Conservation (phyloP, 1,139 yeast genomes). For the Pichia norvegensis region DNA sequence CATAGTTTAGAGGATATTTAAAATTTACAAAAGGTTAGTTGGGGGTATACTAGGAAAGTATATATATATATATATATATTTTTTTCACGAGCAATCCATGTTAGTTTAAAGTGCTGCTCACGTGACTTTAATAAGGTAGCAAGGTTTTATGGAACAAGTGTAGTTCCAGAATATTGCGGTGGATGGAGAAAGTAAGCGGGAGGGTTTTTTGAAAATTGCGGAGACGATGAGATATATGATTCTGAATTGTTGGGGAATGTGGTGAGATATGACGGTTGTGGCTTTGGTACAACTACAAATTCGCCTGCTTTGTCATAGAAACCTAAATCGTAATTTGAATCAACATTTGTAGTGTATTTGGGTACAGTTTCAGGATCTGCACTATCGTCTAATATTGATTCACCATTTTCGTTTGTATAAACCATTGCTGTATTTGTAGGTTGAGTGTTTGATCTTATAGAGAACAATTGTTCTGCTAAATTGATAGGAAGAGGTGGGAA, state of each 20-base stretch:
- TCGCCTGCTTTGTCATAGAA: conserved; percentile 1
- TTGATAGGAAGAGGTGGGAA: background rate
- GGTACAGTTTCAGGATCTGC: conserved; percentile 6
- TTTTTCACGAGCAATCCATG: background rate
- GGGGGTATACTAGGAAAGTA: background rate
- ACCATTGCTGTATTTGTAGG: background rate
- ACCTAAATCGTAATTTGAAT: conserved; percentile 4
- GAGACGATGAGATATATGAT: background rate
- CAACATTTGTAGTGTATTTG: conserved; percentile 20
- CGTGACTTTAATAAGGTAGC: background rate
- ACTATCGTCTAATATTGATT: background rate
- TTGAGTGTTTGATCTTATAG: background rate
- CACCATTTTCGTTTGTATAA: background rate
- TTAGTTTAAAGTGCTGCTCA: background rate
- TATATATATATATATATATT: too few species aligned
- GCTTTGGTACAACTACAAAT: background rate
- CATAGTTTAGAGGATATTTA: background rate
- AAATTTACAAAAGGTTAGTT: background rate
- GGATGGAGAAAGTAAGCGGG: background rate
- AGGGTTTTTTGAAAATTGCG: background rate
- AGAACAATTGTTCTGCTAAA: background rate
- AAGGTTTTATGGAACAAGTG: background rate
- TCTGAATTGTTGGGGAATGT: background rate
- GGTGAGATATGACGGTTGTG: background rate
- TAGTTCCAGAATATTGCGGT: background rate